Base-by-base conservation (phyloP, 2,329 filamentous ascomycete species). In the Didymellaceae sp. region DNA sequence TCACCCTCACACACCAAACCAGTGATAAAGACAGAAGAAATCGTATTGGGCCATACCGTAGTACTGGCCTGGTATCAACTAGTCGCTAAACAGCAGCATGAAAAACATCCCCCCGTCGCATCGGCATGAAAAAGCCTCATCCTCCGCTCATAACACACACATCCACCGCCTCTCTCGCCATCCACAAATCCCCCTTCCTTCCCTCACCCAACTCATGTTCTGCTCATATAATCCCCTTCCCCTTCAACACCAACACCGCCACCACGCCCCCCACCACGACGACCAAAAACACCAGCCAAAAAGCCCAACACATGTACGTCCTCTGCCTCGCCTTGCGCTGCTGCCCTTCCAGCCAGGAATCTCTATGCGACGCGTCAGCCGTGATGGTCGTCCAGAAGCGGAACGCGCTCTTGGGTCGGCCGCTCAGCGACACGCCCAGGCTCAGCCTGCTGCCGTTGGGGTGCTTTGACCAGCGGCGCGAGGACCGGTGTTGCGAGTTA, bases 341-440 rank as follows among this genome's bases (percentile, higher is more conserved):
- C 68, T 84, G 76, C 6, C 72, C 71, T 26, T 73, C 74, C 24
- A 85, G 80, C 82, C 82, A 85, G 42, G 75, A 39, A 8, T 45
- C 45, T 4, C 45, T 50, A 6, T 17, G 16, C 20, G 6, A 13
- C 10, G 33, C 14, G 39, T 53, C 39, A 53, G 65, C 62, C 26
- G 61, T 55, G 26, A 71, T 66, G 17, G 57, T 59, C 5, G 69
- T 71, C 59, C 66, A 68, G 55, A 68, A 71, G 14, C 63, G 63
- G 57, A 71, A 71, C 21, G 57, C 54, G 16, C 54, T 57, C 6
- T 49, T 44, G 1, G 67, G 65, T 24, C 68, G 64, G 7, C 62
- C 64, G 2, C 57, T 61, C 13, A 71, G 55, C 7, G 52, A 52
- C 16, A 63, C 5, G 22, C 56, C 59, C 2, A 68, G 55, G 1